Percentiles rank a stretch among this genome's conserved stretches.
Conservation (phyloP, 2,329 filamentous ascomycete genomes). For the Periconia macrospinosa region DNA sequence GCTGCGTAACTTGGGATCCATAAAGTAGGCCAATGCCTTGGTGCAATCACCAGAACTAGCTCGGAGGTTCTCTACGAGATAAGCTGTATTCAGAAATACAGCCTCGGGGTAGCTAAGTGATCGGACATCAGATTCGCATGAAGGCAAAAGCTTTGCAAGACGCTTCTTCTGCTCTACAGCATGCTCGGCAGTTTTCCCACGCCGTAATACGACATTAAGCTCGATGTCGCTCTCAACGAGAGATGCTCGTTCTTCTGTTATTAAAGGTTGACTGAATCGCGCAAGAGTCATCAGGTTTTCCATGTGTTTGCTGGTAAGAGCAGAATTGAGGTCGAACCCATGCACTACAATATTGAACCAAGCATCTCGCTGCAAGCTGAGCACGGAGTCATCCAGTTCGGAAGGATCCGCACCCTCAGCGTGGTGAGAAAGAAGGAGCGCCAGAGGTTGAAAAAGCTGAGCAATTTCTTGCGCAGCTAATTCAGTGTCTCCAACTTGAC, state of each 20-base stretch:
- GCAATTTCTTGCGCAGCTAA: conserved; percentile 84
- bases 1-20: conserved; percentile 79
- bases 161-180: conserved; percentile 79
- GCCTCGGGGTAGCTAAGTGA: conserved; percentile 84
- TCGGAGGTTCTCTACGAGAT: conserved; percentile 85
- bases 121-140: conserved; percentile 76
- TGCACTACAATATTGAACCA: conserved; percentile 99
- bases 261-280: conserved; percentile 80
- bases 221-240: conserved; percentile 96
- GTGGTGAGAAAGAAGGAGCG: conserved; percentile 70
- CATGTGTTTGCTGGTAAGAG: conserved; percentile 70
- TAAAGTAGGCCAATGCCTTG: conserved; percentile 85
- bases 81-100: conserved; percentile 88
- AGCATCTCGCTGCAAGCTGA: conserved; percentile 78
- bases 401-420: conserved; percentile 62
- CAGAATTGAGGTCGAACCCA: conserved; percentile 77
- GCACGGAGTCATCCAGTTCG: conserved; percentile 52
- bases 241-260: conserved; percentile 85
- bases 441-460: conserved; percentile 84
- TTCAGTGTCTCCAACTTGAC: conserved; percentile 76
- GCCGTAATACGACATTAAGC: conserved; percentile 86
- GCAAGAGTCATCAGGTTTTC: conserved; percentile 83
- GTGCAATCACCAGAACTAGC: conserved; percentile 88
- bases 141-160: conserved; percentile 72
- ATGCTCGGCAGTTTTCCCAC: conserved; percentile 80